Evolutionary conservation across 495 filamentous ascomycete genomes (phyloP).

Genomic region (Lophium mytilinum): DNA sequence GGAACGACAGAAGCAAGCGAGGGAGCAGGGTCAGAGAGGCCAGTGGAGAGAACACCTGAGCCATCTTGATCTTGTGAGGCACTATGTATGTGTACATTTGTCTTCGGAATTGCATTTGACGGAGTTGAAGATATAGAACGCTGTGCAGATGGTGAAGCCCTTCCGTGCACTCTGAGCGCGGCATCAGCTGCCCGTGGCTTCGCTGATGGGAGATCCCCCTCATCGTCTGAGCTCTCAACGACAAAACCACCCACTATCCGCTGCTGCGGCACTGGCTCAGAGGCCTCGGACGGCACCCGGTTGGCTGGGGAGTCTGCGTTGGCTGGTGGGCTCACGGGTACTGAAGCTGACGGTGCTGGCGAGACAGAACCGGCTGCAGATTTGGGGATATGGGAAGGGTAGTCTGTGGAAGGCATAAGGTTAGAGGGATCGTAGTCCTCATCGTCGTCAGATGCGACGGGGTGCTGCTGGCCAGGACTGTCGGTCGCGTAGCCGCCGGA

Average conservation of each 20-base stretch:
- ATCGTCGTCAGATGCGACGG: conserved; percentile 16
- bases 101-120: conserved; percentile 49
- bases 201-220: conserved; percentile 44
- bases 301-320: conserved; percentile 7
- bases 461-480: conserved; percentile 6
- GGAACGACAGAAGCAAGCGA: conserved; percentile 37
- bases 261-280: conserved; percentile 40
- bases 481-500: conserved; percentile 13
- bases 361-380: background rate
- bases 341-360: conserved; percentile 1
- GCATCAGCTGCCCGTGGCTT: conserved; percentile 16
- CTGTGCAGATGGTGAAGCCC: conserved; percentile 27
- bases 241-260: conserved; percentile 74
- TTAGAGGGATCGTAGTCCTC: conserved; percentile 36
- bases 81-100: conserved; percentile 52
- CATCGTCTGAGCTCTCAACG: conserved; percentile 53
- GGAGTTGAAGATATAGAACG: conserved; percentile 49
- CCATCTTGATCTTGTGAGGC: conserved; percentile 46
- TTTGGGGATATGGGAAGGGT: background rate
- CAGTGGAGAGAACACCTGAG: conserved; percentile 44
- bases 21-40: conserved; percentile 37
- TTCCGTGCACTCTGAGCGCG: conserved; percentile 26
- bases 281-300: conserved; percentile 11
- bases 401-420: conserved; percentile 12
- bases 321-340: background rate